Base-by-base conservation (phyloP, 805 yeast species). In the Ogataea nakhonphanomensis region DNA sequence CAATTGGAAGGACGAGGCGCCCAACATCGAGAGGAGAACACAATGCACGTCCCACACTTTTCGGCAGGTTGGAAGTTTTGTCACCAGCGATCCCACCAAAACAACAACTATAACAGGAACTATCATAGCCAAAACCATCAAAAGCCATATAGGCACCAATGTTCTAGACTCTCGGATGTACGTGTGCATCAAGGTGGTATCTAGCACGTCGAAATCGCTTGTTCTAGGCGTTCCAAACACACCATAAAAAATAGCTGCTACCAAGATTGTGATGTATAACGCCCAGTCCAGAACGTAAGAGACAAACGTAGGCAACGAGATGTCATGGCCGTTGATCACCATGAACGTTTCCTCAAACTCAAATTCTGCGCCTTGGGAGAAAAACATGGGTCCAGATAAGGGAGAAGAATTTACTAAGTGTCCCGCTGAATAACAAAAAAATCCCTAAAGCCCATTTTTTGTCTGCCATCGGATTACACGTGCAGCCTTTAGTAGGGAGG, bases 1-100 rank as follows among this genome's bases (percentile, higher is more conserved):
- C 15, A 68, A 49, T 41, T 71, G 74, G 13, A 61, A 51, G 0
- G 71, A 51, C 28, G 63, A 57, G 7, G 70, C 58, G 1, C 70
- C 75, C 30, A 62, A 34, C 20, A 70, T 47, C 5, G 65, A 64
- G 33, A 69, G 48, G 2, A 64, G 39, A 0, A 62, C 69, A 34
- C 58, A 51, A 40, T 65, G 67, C 1, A 69, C 49, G 43, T 72
- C 74, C 77, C 77, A 71, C 0, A 61, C 13, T 36, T 59, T 61
- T 36, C 66, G 45, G 2, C 47, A 26, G 7, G 37, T 27, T 2
- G 53, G 51, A 1, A 43, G 27, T 25, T 57, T 46, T 3, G 57
- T 45, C 7, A 48, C 47, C 0, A 58, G 27, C 14, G 47, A 43
- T 5, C 56, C 50, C 6, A 55, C 33, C 2, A 52, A 3, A 2